These are phyloP conservation scores for Malassezia arunalokei DNA, from an alignment of 1,284 basidiomycete genomes.

Conservation along the genomic window DNA sequence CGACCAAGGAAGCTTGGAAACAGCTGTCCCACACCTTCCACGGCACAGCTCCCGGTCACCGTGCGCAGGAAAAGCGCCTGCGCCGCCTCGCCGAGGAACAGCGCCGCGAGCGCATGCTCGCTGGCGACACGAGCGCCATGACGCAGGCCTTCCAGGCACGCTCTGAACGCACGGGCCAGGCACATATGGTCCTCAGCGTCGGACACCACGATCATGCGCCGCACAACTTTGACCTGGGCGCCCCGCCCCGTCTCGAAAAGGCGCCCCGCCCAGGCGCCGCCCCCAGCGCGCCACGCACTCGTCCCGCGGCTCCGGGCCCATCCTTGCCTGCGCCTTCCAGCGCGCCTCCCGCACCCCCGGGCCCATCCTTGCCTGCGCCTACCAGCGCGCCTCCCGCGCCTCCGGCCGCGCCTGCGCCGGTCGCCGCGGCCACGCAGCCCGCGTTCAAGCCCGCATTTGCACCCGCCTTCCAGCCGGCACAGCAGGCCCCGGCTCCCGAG, in stretches of 20 bases:
- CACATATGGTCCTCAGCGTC: slow-evolving; percentile 45
- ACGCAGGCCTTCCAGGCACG: slow-evolving; percentile 33
- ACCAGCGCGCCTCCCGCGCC: not conserved
- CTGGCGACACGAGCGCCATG: slow-evolving; percentile 43
- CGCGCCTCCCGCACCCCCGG: too few relatives aligned
- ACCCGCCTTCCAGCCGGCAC: slow-evolving; percentile 10
- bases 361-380: too few relatives aligned
- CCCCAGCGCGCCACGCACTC: too few relatives aligned
- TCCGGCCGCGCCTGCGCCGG: not conserved
- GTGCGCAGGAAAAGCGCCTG: slow-evolving; percentile 37
- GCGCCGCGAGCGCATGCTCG: slow-evolving; percentile 37
- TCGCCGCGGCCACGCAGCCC: not conserved
- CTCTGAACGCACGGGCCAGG: slow-evolving; percentile 38
- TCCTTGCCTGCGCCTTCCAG: too few relatives aligned
- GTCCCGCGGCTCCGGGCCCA: too few relatives aligned
- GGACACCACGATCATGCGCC: slow-evolving; percentile 35
- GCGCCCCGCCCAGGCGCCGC: too few relatives aligned
- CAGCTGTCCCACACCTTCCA: slow-evolving; percentile 43
- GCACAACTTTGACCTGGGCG: slow-evolving; percentile 29
- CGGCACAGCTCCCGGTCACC: slow-evolving; percentile 38
- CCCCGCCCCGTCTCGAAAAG: not conserved
- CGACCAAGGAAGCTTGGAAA: slow-evolving; percentile 64
- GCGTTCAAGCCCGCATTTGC: slow-evolving; percentile 7
- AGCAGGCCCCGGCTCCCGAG: too few relatives aligned
- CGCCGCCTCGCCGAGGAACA: slow-evolving; percentile 38